A percentile compares a stretch with the other conserved stretches of the same genome.
Evolutionary conservation across 1,284 basidiomycete species (phyloP).

Genomic region (Ustilago curta): DNA sequence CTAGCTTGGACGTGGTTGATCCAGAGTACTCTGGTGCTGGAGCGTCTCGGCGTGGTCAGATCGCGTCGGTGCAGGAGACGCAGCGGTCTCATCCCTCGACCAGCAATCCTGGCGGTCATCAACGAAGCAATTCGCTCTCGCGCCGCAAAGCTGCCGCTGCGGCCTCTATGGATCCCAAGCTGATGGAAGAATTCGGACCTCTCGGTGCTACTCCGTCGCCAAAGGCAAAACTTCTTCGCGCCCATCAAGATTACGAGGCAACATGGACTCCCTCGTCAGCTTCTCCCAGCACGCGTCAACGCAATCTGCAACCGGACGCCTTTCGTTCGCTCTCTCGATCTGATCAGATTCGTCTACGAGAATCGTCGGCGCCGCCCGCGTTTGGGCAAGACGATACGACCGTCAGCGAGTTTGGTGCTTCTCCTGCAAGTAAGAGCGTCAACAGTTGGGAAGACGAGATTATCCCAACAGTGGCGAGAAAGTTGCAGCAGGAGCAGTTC

Average conservation of each 20-base stretch:
- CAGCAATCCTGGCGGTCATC: slow-evolving; percentile 9
- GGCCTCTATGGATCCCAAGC: slow-evolving; percentile 28
- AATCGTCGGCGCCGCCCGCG: slow-evolving; percentile 35
- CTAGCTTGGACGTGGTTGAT: slow-evolving; percentile 22
- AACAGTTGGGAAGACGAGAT: slow-evolving; percentile 61
- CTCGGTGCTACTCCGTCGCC: slow-evolving; percentile 46
- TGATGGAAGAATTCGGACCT: slow-evolving; percentile 57
- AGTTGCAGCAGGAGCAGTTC: slow-evolving; percentile 57
- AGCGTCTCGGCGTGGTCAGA: slow-evolving; percentile 4
- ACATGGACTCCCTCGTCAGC: background rate
- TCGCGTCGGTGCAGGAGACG: slow-evolving; percentile 9
- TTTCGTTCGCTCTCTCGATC: slow-evolving; percentile 36
- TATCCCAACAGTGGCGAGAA: slow-evolving; percentile 54
- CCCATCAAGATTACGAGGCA: slow-evolving; percentile 15
- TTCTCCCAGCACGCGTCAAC: slow-evolving; percentile 15
- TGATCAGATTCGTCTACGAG: slow-evolving; percentile 13
- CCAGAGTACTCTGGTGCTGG: background rate
- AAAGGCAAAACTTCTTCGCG: slow-evolving; percentile 19
- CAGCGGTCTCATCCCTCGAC: background rate
- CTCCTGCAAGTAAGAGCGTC: slow-evolving; percentile 37
- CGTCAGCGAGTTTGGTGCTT: slow-evolving; percentile 13
- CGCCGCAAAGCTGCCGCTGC: slow-evolving; percentile 24
- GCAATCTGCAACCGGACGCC: slow-evolving; percentile 35
- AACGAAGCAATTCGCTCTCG: slow-evolving; percentile 30
- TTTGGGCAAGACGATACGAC: slow-evolving; percentile 12